Conservation (phyloP, 2,329 filamentous ascomycete genomes). For the Colletotrichum musicola region DNA sequence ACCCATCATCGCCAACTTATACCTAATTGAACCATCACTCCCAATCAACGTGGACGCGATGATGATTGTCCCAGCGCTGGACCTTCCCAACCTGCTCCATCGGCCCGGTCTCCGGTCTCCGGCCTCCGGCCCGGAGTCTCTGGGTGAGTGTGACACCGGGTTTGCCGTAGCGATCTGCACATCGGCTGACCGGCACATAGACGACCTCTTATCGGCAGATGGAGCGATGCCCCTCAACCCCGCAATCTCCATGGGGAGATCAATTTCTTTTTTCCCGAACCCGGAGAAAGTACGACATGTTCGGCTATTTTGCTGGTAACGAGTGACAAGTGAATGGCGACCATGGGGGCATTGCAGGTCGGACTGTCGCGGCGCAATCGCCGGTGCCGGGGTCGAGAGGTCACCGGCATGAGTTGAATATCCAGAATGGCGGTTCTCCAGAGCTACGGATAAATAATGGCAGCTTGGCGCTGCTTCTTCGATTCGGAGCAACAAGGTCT, state of each 20-base stretch:
- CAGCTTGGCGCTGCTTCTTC: not conserved
- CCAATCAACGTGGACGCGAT: no score
- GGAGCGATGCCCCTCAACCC: not conserved
- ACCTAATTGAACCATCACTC: no score
- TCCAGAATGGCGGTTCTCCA: not conserved
- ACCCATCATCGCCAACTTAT: no score
- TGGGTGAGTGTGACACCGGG: not conserved
- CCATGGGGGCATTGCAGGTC: not conserved
- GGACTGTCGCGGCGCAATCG: not conserved
- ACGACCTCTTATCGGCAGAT: not conserved
- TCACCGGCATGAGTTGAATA: not conserved
- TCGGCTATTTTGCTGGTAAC: not conserved
- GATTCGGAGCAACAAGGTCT: not conserved
- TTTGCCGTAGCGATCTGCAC: not conserved
- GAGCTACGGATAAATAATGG: not conserved
- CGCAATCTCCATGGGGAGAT: not conserved
- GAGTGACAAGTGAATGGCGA: not conserved
- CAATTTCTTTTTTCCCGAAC: not conserved
- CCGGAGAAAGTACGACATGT: not conserved
- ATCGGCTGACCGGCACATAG: not conserved
- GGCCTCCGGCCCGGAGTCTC: no score
- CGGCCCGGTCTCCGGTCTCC: no score
- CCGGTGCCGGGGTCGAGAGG: not conserved
- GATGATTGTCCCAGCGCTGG: no score
- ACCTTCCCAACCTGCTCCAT: no score